phyloP scores from a whole-genome alignment of 1,284 basidiomycete species.

The Blastosporella zonata region DNA sequence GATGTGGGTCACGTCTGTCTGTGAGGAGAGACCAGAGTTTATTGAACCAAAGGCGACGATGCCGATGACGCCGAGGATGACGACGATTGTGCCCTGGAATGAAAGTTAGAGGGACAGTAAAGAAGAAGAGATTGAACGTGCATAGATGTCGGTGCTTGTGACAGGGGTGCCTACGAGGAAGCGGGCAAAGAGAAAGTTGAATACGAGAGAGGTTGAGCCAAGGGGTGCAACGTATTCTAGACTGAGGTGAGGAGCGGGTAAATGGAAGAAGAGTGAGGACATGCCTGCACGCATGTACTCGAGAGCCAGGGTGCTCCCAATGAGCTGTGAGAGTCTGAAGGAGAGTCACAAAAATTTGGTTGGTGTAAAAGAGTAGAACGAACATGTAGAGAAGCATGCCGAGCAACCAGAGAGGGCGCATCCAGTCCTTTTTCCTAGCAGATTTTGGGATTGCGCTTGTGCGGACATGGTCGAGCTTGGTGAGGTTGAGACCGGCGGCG shows the following conservation, averaged over 20 bases:
- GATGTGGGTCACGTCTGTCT: slow-evolving; percentile 70
- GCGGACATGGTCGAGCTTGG: slow-evolving; percentile 81
- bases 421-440: slow-evolving; percentile 64
- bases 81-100: slow-evolving; percentile 71
- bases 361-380: slow-evolving; percentile 21
- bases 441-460: slow-evolving; percentile 71
- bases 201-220: slow-evolving; percentile 81
- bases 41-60: slow-evolving; percentile 86
- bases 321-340: slow-evolving; percentile 72
- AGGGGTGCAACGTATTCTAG: slow-evolving; percentile 83
- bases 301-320: slow-evolving; percentile 82
- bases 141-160: slow-evolving; percentile 76
- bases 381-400: slow-evolving; percentile 83
- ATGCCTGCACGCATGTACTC: slow-evolving; percentile 83
- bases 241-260: slow-evolving; percentile 5
- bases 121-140: slow-evolving; percentile 30
- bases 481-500: slow-evolving; percentile 81
- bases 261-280: slow-evolving; percentile 10
- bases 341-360: slow-evolving; percentile 9
- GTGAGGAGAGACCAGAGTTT: slow-evolving; percentile 68
- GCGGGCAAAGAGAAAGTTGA: slow-evolving; percentile 86
- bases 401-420: slow-evolving; percentile 78
- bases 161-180: slow-evolving; percentile 82
- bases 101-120: slow-evolving; percentile 7
- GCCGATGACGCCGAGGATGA: slow-evolving; percentile 79